These are phyloP conservation scores for Debaryomyces sp. DNA, from an alignment of 1,139 yeast genomes.

Conservation along the genomic window DNA sequence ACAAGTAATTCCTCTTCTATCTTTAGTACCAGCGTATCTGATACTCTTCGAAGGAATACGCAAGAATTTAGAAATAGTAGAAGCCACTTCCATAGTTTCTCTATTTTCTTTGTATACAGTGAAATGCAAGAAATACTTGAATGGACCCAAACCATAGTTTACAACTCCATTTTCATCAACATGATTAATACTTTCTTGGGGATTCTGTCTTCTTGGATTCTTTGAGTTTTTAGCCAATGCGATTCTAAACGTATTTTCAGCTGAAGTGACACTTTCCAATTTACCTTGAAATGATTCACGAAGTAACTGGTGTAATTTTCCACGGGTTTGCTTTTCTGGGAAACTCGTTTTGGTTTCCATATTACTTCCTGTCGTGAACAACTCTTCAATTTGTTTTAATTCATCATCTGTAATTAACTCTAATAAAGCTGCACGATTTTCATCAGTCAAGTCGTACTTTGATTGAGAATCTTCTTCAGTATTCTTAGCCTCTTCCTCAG, in stretches of 20 bases:
- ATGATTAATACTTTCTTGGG: constrained; percentile 51
- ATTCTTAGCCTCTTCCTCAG: constrained; percentile 26
- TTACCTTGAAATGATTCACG: constrained; percentile 74
- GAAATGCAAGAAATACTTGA: constrained; percentile 71
- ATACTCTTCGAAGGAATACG: constrained; percentile 70
- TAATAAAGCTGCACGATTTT: constrained; percentile 48
- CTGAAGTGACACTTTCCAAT: constrained; percentile 78
- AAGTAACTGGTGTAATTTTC: constrained; percentile 73
- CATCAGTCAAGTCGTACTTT: constrained; percentile 50
- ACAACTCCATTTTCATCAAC: constrained; percentile 50
- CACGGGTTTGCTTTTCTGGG: constrained; percentile 70
- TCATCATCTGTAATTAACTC: constrained; percentile 63
- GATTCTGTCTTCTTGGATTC: constrained; percentile 31
- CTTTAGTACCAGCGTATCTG: constrained; percentile 94
- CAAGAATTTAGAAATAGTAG: constrained; percentile 69
- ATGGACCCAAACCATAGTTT: constrained; percentile 67
- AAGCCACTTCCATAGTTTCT: constrained; percentile 96
- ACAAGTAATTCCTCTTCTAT: constrained; percentile 93
- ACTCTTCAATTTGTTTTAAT: constrained; percentile 53
- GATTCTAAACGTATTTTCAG: constrained; percentile 64
- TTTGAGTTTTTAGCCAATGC: constrained; percentile 45
- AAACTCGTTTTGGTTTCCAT: constrained; percentile 62
- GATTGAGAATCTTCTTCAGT: constrained; percentile 25
- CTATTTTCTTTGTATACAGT: constrained; percentile 90
- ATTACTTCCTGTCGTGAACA: constrained; percentile 60